Evolutionary conservation across 768 basidiomycete genomes (phyloP), one percentile per base, ranked within the genome.

Genomic region (Lactifluus hygrophoroides): DNA sequence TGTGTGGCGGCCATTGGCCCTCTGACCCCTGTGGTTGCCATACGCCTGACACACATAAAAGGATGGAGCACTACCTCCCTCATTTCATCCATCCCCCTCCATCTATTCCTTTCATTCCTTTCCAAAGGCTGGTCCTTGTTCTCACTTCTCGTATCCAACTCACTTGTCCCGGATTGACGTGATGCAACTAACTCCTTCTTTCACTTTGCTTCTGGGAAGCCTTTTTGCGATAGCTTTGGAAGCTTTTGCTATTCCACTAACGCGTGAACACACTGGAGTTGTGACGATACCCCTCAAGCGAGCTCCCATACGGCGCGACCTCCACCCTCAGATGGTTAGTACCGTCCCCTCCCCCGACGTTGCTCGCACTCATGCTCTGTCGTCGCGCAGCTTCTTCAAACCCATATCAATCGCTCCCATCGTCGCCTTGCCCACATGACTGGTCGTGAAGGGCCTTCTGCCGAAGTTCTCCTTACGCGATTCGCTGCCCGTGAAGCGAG

Each of bases 391-490:
- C 69, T 78, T 45, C 70, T 84, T 34, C 86, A 89, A 69, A 88
- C 85, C 69, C 77, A 83, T 65, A 78, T 86, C 61, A 90, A 88
- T 69, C 83, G 81, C 50, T 76, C 78, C 52, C 71, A 80, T 54
- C 77, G 75, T 56, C 85, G 88, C 52, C 76, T 83, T 51, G 85
- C 87, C 8, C 82, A 78, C 49, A 86, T 90, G 82, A 80, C 80
- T 4, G 81, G 85, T 14, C 80, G 78, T 38, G 71, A 72, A 21
- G 76, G 67, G 8, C 84, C 84, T 6, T 74, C 79, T 21, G 72
- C 72, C 14, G 72, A 73, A 25, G 73, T 76, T 16, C 76, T 88
- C 51, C 69, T 73, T 38, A 71, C 64, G 8, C 76, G 74, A 57
- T 67, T 84, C 42, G 66, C 72, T 55, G 73, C 75, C 62, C 76